phyloP scores from a whole-genome alignment of 129 eudicot species.

The Escallonia herrerae region DNA sequence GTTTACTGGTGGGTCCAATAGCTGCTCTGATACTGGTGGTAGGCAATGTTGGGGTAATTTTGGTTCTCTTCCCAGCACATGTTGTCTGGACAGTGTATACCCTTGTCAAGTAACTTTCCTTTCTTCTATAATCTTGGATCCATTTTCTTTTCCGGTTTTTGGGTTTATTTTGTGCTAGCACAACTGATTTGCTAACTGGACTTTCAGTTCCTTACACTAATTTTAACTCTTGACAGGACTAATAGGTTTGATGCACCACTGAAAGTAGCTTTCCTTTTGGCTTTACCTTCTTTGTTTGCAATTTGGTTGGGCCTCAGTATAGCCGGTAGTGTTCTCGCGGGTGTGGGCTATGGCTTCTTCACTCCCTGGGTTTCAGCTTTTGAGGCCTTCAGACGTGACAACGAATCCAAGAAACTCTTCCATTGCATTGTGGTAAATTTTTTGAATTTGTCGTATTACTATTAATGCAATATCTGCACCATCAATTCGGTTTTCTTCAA shows the following conservation, averaged over 20 bases:
- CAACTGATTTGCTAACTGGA: not conserved
- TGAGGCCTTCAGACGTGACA: conserved; percentile 86
- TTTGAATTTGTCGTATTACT: not conserved
- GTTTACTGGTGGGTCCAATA: conserved; percentile 83
- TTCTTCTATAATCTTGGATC: not conserved
- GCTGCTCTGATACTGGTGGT: conserved; percentile 66
- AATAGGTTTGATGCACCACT: conserved; percentile 72
- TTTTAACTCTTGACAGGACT: conserved; percentile 36
- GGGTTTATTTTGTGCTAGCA: not conserved
- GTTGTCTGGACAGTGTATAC: conserved; percentile 84
- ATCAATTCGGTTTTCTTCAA: not conserved
- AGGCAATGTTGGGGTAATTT: conserved; percentile 80
- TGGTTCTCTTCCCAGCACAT: conserved; percentile 83
- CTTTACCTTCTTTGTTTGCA: conserved; percentile 76
- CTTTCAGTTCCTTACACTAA: not conserved
- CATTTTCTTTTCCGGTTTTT: not conserved
- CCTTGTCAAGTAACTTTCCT: conserved; percentile 66
- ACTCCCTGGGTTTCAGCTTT: conserved; percentile 93
- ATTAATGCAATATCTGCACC: not conserved
- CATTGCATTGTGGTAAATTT: conserved; percentile 81
- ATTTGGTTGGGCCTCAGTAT: conserved; percentile 86
- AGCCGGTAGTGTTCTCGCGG: conserved; percentile 86
- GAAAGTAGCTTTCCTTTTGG: conserved; percentile 74
- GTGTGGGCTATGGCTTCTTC: conserved; percentile 93
- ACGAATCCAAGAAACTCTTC: conserved; percentile 58